These are phyloP conservation scores for Whalleya microplaca DNA, from an alignment of 2,329 filamentous ascomycete genomes.

Conservation along the genomic window DNA sequence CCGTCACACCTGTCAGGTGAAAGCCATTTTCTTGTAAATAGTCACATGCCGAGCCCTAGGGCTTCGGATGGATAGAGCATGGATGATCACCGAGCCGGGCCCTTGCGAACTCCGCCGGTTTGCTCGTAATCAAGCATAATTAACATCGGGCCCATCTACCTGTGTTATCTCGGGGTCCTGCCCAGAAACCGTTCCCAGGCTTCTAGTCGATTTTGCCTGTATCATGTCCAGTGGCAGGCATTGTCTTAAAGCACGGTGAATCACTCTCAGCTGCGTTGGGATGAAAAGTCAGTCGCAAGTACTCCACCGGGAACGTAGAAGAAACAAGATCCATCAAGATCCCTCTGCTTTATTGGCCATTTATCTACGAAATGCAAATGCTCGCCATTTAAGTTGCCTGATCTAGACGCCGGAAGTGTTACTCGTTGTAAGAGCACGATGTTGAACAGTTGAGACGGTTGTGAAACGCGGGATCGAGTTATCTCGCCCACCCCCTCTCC, in stretches of 20 bases:
- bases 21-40: constrained; percentile 36
- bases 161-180: constrained; percentile 18
- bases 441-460: constrained; percentile 29
- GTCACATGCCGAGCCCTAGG: constrained; percentile 13
- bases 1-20: constrained; percentile 22
- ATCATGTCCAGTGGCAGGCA: constrained; percentile 5
- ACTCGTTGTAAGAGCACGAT: background rate
- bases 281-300: background rate
- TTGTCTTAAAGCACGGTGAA: constrained; percentile 3
- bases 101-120: constrained; percentile 15
- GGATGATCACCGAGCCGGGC: constrained; percentile 20
- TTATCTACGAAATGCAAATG: constrained; percentile 3
- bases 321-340: background rate
- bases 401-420: constrained; percentile 8
- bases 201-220: background rate
- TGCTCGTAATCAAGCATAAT: constrained; percentile 31
- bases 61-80: constrained; percentile 16
- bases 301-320: background rate
- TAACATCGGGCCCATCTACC: constrained; percentile 17
- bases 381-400: constrained; percentile 4
- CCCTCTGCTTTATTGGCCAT: constrained; percentile 3
- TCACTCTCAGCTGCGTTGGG: constrained; percentile 5
- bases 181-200: constrained; percentile 18
- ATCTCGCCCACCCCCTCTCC: constrained; percentile 4
- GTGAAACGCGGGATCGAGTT: constrained; percentile 29